Evolutionary conservation across 192 early-diverging fungal genomes (phyloP).

Genomic region (Thamnidium elegans): DNA sequence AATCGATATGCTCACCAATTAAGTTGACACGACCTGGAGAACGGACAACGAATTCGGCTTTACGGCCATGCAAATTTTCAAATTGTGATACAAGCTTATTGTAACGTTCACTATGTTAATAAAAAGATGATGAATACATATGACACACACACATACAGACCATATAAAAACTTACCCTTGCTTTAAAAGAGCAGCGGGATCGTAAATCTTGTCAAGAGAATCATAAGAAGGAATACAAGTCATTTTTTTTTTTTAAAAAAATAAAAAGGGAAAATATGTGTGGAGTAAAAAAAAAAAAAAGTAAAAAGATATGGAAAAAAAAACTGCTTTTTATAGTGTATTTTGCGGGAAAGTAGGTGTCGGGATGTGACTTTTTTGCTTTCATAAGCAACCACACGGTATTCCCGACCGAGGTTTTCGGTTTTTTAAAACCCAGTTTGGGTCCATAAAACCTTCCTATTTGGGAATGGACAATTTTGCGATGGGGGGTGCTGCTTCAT

Average conservation of each 20-base stretch:
- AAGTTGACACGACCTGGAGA: slow-evolving; percentile 95
- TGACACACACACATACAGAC: background rate
- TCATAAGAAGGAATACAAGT: slow-evolving; percentile 26
- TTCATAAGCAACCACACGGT: no score
- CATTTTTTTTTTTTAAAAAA: slow-evolving; percentile 11
- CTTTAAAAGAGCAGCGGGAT: slow-evolving; percentile 17
- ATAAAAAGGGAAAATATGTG: background rate
- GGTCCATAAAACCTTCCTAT: no score
- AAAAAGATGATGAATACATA: background rate
- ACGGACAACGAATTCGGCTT: slow-evolving; percentile 80
- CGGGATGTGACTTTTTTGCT: no score
- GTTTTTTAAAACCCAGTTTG: no score
- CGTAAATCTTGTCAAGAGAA: slow-evolving; percentile 32
- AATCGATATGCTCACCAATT: slow-evolving; percentile 98
- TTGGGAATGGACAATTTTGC: no score
- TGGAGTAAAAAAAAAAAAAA: background rate
- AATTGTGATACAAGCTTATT: slow-evolving; percentile 47
- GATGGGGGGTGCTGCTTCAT: no score
- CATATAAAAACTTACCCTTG: slow-evolving; percentile 29
- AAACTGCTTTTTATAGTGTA: no score
- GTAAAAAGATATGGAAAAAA: no score
- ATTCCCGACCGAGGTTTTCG: no score
- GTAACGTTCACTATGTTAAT: slow-evolving; percentile 53
- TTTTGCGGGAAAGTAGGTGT: no score
- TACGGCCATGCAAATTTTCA: slow-evolving; percentile 46